Conservation (phyloP, 345 rosid species). For the Heritiera littoralis region DNA sequence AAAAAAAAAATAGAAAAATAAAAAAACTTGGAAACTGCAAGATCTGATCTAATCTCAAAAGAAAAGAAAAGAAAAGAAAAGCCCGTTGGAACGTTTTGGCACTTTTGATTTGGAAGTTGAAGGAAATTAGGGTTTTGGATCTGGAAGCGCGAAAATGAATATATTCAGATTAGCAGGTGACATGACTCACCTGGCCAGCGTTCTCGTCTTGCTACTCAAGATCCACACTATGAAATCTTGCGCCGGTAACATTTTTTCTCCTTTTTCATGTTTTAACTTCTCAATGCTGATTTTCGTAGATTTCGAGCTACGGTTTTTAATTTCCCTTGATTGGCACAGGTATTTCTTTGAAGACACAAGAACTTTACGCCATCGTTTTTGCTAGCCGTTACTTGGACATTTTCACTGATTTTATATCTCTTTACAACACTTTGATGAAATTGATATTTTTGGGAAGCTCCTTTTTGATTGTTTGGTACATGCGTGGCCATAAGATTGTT, state of each 20-base stretch:
- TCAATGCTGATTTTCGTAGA: not conserved
- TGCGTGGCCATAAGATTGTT: slow-evolving; percentile 67
- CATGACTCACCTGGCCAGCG: slow-evolving; percentile 83
- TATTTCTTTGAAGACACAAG: slow-evolving; percentile 85
- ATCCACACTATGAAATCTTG: slow-evolving; percentile 92
- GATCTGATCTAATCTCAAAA: no score
- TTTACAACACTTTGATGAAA: slow-evolving; percentile 80
- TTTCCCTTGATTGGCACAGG: slow-evolving; percentile 43
- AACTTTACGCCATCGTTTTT: slow-evolving; percentile 75
- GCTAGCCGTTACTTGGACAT: slow-evolving; percentile 77
- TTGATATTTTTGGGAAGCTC: slow-evolving; percentile 81
- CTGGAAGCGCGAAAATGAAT: slow-evolving; percentile 51
- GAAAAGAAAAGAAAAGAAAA: no score
- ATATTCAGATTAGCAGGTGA: slow-evolving; percentile 87
- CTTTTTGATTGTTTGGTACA: slow-evolving; percentile 82
- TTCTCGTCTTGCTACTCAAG: slow-evolving; percentile 88
- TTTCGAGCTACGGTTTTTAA: not conserved
- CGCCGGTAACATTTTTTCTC: slow-evolving; percentile 43
- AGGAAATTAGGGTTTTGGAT: not conserved
- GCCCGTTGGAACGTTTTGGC: not conserved
- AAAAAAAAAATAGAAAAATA: no score
- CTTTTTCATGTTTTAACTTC: no score
- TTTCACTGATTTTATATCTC: slow-evolving; percentile 61
- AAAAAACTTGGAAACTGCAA: no score
- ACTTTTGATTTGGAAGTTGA: not conserved